Percentiles rank a stretch among this genome's conserved stretches.
Conservation (phyloP, 2,329 filamentous ascomycete genomes). For the Mycosphaerelloides madeirae region DNA sequence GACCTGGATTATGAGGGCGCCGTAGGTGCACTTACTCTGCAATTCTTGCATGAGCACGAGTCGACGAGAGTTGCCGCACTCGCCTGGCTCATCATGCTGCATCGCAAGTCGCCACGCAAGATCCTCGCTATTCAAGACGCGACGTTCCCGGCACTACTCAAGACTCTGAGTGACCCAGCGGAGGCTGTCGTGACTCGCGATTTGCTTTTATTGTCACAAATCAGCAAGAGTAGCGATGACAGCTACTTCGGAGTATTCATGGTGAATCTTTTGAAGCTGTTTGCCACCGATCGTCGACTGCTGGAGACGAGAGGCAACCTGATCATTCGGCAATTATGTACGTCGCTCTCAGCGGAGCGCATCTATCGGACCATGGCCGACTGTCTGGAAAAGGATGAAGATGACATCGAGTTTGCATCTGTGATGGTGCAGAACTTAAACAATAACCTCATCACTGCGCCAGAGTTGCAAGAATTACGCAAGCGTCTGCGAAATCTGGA, state of each 20-base stretch:
- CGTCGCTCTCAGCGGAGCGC: constrained; percentile 85
- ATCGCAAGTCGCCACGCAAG: constrained; percentile 88
- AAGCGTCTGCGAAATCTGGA: constrained; percentile 88
- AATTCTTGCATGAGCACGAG: constrained; percentile 96
- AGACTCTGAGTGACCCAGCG: constrained; percentile 90
- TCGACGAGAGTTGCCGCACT: constrained; percentile 89
- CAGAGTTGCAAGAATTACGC: constrained; percentile 83
- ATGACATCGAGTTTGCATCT: constrained; percentile 93
- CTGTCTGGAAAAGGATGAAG: constrained; percentile 91
- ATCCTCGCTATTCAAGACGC: constrained; percentile 89
- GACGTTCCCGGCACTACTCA: constrained; percentile 90
- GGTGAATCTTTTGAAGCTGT: constrained; percentile 91
- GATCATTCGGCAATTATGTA: constrained; percentile 91
- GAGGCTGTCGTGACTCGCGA: constrained; percentile 96
- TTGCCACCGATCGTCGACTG: constrained; percentile 86
- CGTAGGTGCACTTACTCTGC: constrained; percentile 83
- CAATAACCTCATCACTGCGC: constrained; percentile 97
- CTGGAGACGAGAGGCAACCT: constrained; percentile 90
- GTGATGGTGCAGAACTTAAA: constrained; percentile 99
- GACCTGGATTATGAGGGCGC: constrained; percentile 95
- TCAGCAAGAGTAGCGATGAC: constrained; percentile 93
- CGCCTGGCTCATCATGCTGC: constrained; percentile 96
- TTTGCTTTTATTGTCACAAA: constrained; percentile 87
- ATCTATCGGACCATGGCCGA: constrained; percentile 96
- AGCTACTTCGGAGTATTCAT: constrained; percentile 98